phyloP scores from a whole-genome alignment of 108 stramenopile species.

The Asterionellopsis glacialis region DNA sequence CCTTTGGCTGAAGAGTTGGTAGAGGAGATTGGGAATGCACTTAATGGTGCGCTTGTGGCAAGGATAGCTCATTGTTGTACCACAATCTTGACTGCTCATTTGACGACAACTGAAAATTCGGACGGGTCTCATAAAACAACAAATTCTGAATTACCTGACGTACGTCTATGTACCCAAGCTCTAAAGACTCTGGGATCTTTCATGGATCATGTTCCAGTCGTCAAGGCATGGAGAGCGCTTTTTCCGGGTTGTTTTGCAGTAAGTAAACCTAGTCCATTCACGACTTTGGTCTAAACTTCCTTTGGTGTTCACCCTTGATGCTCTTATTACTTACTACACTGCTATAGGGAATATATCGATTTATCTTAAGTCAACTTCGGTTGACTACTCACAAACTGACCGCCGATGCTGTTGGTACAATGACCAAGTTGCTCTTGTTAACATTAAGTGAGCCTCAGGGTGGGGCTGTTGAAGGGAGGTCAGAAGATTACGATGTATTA shows the following conservation, averaged over 20 bases:
- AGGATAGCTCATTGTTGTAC: no score
- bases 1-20: neutral
- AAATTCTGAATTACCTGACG: neutral
- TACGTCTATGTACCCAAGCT: constrained; percentile 22
- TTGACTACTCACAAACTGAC: constrained; percentile 7
- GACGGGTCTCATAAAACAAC: neutral
- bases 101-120: neutral
- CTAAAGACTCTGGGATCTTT: constrained; percentile 21
- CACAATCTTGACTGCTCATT: no score
- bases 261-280: neutral
- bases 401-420: constrained; percentile 15
- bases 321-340: no score
- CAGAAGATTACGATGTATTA: no score
- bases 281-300: no score
- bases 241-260: constrained; percentile 41
- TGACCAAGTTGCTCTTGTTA: constrained; percentile 17
- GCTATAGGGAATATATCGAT: no score
- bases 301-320: no score
- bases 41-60: neutral
- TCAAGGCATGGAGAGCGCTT: constrained; percentile 26
- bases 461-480: no score
- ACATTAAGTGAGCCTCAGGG: no score
- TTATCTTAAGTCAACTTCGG: neutral
- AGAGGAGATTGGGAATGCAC: neutral
- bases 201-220: constrained; percentile 20